Base-by-base conservation (phyloP, 768 basidiomycete species). In the Botryobasidium botryosum region DNA sequence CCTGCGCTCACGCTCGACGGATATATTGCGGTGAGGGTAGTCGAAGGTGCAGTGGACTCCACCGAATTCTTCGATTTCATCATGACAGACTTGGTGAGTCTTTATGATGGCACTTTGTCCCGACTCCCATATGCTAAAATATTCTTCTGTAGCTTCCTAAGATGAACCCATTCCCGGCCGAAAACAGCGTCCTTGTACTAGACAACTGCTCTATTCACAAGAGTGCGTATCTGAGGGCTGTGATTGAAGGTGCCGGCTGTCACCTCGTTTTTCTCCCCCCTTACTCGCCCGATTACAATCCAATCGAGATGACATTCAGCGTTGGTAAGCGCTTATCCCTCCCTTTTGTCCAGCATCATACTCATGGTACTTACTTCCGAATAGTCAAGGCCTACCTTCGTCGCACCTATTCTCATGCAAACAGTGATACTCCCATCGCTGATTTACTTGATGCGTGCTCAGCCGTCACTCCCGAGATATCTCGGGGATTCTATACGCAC, bases 1-100 rank as follows among this genome's bases (percentile, higher is more conserved):
- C 40, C 40, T 1, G 40, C 40, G 5, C 40, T 42, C 4, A 24
- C 40, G 0, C 13, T 31, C 5, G 25, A 42, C 18, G 40, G 40
- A 2, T 4, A 25, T 5, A 21, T 42, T 4, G 21, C 21, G 13
- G 37, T 38, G 5, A 38, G 21, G 7, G 37, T 38, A 1, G 26
- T 38, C 4, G 21, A 38, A 38, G 37, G n/a, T 20, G 37, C 37
- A 21, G 52, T 64, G 33, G 54, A 66, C 53, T 50, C 51, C 2
- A 46, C 50, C 1, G 53, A 56, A 27, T 65, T 66, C 44, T 57
- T 56, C 52, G 55, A 66, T 44, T 67, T 63, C 48, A 56, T 67
- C 29, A 47, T 55, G 6, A 54, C 62, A 37, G 53, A 64, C 43
- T 55, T 65, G 32, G 63, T 64, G 43, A 27, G 61, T 56, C 6